These are phyloP conservation scores for Paraphysoderma sedebokerense DNA, from an alignment of 371 early-diverging fungal species.

Conservation along the genomic window DNA sequence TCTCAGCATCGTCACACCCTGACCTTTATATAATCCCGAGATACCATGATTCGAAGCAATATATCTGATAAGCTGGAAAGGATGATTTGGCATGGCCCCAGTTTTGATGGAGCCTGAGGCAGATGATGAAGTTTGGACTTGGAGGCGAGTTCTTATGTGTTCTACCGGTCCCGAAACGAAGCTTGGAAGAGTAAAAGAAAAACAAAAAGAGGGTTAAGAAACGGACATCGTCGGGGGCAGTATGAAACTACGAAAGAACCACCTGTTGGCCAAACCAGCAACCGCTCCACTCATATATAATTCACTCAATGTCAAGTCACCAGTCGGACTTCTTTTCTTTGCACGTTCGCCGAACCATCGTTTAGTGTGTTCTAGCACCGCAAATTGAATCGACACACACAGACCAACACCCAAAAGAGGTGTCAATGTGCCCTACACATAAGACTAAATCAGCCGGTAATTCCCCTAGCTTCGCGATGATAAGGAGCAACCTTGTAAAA, in stretches of 20 bases:
- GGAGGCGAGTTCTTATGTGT: slow-evolving; percentile 30
- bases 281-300: slow-evolving; percentile 26
- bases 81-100: slow-evolving; percentile 9
- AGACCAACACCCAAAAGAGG: slow-evolving; percentile 32
- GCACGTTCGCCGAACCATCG: slow-evolving; percentile 17
- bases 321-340: slow-evolving; percentile 4
- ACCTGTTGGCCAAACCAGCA: slow-evolving; percentile 25
- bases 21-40: slow-evolving; percentile 29
- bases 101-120: too few species aligned
- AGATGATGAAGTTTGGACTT: too few species aligned
- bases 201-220: background rate
- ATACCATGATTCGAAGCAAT: slow-evolving; percentile 17
- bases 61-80: slow-evolving; percentile 22
- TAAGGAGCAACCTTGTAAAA: slow-evolving; percentile 27
- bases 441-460: background rate
- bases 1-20: slow-evolving; percentile 24
- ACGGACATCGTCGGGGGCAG: too few species aligned
- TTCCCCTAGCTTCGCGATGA: background rate
- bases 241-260: too few species aligned
- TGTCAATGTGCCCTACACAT: slow-evolving; percentile 22
- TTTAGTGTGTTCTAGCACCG: slow-evolving; percentile 25
- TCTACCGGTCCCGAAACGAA: slow-evolving; percentile 32
- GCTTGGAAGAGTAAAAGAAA: background rate
- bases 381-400: slow-evolving; percentile 38
- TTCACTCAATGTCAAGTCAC: slow-evolving; percentile 14